A percentile compares a stretch with the other conserved stretches of the same genome.
Evolutionary conservation across 257 asterid genomes (phyloP).

Genomic region (Solanum tarapatanum): DNA sequence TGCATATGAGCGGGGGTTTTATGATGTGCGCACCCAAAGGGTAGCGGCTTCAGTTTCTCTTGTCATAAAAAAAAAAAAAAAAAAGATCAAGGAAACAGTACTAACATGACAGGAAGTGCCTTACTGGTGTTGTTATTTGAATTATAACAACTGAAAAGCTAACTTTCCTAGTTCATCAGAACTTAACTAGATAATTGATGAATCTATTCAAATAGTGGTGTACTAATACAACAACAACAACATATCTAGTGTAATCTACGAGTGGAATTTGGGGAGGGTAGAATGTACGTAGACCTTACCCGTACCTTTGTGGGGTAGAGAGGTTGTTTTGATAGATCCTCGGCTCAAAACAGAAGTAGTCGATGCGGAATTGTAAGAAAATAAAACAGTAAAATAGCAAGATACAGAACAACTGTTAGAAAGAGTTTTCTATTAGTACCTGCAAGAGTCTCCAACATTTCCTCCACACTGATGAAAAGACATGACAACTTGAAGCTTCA

Average conservation of each 20-base stretch:
- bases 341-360: background rate
- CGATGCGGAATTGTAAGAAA: background rate
- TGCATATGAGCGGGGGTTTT: too few relatives aligned
- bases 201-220: background rate
- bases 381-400: background rate
- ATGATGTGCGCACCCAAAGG: too few relatives aligned
- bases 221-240: background rate
- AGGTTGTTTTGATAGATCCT: background rate
- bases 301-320: background rate
- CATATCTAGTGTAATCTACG: background rate
- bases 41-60: too few relatives aligned
- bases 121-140: background rate
- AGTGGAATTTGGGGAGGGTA: background rate
- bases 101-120: background rate
- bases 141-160: background rate
- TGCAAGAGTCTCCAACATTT: conserved; percentile 92
- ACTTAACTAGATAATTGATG: background rate
- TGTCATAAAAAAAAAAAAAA: too few relatives aligned
- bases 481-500: conserved; percentile 90
- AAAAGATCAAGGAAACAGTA: background rate
- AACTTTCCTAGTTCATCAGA: background rate
- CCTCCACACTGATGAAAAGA: conserved; percentile 97
- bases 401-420: background rate
- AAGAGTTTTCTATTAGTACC: conserved; percentile 15
- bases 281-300: background rate